Evolutionary conservation across 345 rosid species (phyloP).

Genomic region (Ricinus communis): DNA sequence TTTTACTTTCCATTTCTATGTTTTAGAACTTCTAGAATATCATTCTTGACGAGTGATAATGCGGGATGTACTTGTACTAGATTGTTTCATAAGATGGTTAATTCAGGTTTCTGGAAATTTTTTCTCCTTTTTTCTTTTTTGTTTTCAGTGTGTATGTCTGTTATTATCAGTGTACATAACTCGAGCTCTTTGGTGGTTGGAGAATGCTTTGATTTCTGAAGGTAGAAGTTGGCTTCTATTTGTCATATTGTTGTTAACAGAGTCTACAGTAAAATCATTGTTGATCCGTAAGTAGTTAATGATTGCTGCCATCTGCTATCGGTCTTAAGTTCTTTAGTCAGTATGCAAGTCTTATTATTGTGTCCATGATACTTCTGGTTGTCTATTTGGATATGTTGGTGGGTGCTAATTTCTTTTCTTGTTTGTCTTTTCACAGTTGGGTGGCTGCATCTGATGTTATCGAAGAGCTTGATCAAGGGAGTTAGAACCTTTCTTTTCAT

Average conservation of each 20-base stretch:
- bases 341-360: background rate
- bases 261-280: too few relatives aligned
- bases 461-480: background rate
- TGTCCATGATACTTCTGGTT: background rate
- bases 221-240: background rate
- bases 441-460: conserved; percentile 26
- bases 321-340: background rate
- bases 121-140: background rate
- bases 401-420: conserved; percentile 6
- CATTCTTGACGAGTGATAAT: too few relatives aligned
- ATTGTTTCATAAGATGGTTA: background rate
- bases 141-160: too few relatives aligned
- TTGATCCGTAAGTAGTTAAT: too few relatives aligned
- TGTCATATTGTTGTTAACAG: too few relatives aligned
- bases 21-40: too few relatives aligned
- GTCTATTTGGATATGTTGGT: background rate
- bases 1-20: background rate
- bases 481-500: background rate
- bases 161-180: background rate
- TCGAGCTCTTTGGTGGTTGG: background rate
- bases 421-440: conserved; percentile 19
- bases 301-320: background rate
- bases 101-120: background rate
- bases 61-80: too few relatives aligned
- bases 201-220: background rate